Evolutionary conservation across 140 eudicot genomes (phyloP).

Genomic region (Stevia rebaudiana): DNA sequence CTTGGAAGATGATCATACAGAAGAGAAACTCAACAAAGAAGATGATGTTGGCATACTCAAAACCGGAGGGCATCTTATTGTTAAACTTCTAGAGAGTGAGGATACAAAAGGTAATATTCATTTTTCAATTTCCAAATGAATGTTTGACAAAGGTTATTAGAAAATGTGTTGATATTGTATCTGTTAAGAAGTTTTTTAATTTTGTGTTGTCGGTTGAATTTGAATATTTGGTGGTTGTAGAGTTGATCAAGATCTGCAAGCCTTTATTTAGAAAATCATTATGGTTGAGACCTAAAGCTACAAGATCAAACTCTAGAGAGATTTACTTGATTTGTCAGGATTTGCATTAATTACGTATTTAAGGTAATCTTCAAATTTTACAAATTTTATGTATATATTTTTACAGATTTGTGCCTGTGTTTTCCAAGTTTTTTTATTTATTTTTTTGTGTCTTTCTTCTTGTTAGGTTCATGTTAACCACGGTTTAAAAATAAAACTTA

Average conservation of each 20-base stretch:
- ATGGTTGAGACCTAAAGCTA: conserved; percentile 94
- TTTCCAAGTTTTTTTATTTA: no score
- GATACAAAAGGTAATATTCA: conserved; percentile 54
- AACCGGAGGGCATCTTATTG: conserved; percentile 74
- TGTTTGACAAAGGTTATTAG: neutral
- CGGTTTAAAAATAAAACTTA: no score
- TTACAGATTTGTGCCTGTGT: neutral
- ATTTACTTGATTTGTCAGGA: conserved; percentile 86
- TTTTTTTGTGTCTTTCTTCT: no score
- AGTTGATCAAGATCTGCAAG: conserved; percentile 72
- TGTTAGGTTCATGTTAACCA: no score
- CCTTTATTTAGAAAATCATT: conserved; percentile 70
- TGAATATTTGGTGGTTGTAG: conserved; percentile 36
- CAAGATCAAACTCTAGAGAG: conserved; percentile 83
- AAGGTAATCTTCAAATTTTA: neutral
- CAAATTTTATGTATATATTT: neutral
- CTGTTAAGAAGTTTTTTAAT: neutral
- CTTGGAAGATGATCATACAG: conserved; percentile 14
- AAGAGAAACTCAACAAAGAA: conserved; percentile 23
- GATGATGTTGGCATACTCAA: conserved; percentile 40
- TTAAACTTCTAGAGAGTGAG: conserved; percentile 91
- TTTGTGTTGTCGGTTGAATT: neutral
- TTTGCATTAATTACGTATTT: conserved; percentile 24
- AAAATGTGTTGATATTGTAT: neutral
- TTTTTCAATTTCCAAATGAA: neutral